Percentiles rank a stretch among this genome's conserved stretches.
phyloP scores from a whole-genome alignment of 2,329 filamentous ascomycete genomes.

The Xylaria sp. region DNA sequence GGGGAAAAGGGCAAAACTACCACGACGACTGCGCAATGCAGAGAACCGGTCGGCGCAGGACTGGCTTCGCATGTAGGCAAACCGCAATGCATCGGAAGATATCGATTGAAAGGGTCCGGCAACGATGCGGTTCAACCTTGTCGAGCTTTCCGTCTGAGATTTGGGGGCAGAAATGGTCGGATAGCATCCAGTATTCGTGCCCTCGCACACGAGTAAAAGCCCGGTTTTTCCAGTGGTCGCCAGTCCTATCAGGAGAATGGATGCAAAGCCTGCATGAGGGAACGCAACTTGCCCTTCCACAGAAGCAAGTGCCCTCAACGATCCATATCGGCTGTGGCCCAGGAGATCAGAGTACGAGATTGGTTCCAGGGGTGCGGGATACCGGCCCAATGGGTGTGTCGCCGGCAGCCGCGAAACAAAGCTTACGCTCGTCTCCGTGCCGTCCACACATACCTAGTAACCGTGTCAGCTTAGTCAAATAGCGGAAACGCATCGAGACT shows the following conservation, averaged over 20 bases:
- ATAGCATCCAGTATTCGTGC: conserved; percentile 14
- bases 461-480: conserved; percentile 21
- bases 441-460: conserved; percentile 32
- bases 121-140: conserved; percentile 16
- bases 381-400: conserved; percentile 21
- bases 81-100: conserved; percentile 9
- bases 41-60: conserved; percentile 8
- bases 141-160: conserved; percentile 12
- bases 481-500: conserved; percentile 43
- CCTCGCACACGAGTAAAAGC: conserved; percentile 9
- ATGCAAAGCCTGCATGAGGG: conserved; percentile 16
- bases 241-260: conserved; percentile 12
- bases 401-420: conserved; percentile 16
- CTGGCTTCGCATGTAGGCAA: conserved; percentile 5
- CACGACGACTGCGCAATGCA: conserved; percentile 10
- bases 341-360: conserved; percentile 12
- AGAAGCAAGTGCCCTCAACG: conserved; percentile 16
- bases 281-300: conserved; percentile 16
- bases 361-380: conserved; percentile 20
- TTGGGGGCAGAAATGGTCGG: conserved; percentile 22
- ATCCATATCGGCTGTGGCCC: conserved; percentile 17
- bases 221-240: conserved; percentile 7
- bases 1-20: conserved; percentile 3
- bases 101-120: conserved; percentile 9
- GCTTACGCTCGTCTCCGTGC: conserved; percentile 34